Evolutionary conservation across 2,329 filamentous ascomycete genomes (phyloP), one percentile per base, ranked within the genome.

Genomic region (Penicillium palitans): DNA sequence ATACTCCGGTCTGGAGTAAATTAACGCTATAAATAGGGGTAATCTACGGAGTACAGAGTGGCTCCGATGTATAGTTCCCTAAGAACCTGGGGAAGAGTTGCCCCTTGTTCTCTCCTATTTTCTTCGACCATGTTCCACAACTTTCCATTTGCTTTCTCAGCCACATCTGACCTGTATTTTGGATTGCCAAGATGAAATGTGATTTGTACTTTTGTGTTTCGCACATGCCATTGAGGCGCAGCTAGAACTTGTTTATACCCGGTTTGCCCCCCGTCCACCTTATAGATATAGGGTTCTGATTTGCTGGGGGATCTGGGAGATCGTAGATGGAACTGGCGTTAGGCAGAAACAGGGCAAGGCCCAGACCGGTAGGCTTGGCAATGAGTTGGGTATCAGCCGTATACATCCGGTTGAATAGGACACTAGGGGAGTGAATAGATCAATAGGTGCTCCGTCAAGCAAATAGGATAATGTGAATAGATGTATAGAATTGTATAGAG

Each of bases 61-160:
- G 49, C 25, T 21, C 29, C n/a, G 44, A n/a, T 45, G 15, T 13
- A 25, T 13, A 33, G 53, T 50, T 25, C 19, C 24, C 33, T 39
- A 13, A 21, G 21, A 31, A 35, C 25, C 53, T 25, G 45, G 45
- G 45, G 52, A 54, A 50, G 19, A 40, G 42, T 50, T 17, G 27
- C 12, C 53, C 52, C 42, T 45, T 35, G 17, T 12, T 45, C 25
- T n/a, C 15, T 25, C 25, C 10, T 44, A 24, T 44, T 27, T 24
- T 12, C 12, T 55, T 51, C 53, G 27, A 37, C 7, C 1, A 35
- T 27, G 39, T 56, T 56, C 53, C 39, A 56, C 31, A 15, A 37
- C 47, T 42, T 56, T 56, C 53, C 35, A 44, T 51, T 39, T 24
- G 25, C 19, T 42, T 55, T 41, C 15, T 46, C 41, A 40, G 42